phyloP scores from a whole-genome alignment of 306 rosid genomes.

The Calophaca sinica region DNA sequence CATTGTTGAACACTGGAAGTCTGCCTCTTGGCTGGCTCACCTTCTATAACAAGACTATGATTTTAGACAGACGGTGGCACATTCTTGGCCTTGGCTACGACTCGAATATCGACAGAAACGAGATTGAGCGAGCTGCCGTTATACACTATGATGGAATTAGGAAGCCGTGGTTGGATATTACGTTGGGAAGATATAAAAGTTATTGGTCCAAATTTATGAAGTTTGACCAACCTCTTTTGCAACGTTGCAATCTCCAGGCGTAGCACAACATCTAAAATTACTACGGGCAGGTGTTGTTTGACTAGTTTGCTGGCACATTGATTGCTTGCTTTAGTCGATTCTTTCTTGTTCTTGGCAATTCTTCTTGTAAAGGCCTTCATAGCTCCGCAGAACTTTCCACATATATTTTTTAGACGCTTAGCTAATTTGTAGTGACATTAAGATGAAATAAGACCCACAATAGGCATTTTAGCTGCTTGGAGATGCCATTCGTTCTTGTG shows the following conservation, averaged over 20 bases:
- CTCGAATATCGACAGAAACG: slow-evolving; percentile 46
- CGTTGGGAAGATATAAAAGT: slow-evolving; percentile 67
- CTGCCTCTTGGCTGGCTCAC: slow-evolving; percentile 94
- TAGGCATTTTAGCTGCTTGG: slow-evolving; percentile 36
- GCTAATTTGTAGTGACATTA: slow-evolving; percentile 53
- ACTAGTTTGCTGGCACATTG: slow-evolving; percentile 39
- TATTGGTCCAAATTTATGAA: slow-evolving; percentile 78
- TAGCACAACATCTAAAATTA: slow-evolving; percentile 47
- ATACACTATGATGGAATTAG: slow-evolving; percentile 88
- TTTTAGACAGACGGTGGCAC: slow-evolving; percentile 88
- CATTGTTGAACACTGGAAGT: slow-evolving; percentile 76
- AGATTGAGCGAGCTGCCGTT: slow-evolving; percentile 80
- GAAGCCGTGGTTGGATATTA: slow-evolving; percentile 96
- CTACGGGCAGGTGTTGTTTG: slow-evolving; percentile 33
- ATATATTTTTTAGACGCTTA: slow-evolving; percentile 51
- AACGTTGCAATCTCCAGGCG: slow-evolving; percentile 84
- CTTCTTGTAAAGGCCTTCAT: slow-evolving; percentile 68
- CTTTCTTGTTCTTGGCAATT: slow-evolving; percentile 59
- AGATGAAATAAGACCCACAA: slow-evolving; percentile 50
- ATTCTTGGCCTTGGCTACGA: slow-evolving; percentile 84
- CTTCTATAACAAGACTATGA: slow-evolving; percentile 69
- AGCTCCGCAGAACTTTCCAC: slow-evolving; percentile 46
- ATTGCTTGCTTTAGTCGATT: slow-evolving; percentile 54
- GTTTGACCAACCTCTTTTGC: slow-evolving; percentile 71
- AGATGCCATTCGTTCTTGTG: slow-evolving; percentile 51